Conservation (phyloP, 768 basidiomycete genomes). For the Boletus rubescentipes region DNA sequence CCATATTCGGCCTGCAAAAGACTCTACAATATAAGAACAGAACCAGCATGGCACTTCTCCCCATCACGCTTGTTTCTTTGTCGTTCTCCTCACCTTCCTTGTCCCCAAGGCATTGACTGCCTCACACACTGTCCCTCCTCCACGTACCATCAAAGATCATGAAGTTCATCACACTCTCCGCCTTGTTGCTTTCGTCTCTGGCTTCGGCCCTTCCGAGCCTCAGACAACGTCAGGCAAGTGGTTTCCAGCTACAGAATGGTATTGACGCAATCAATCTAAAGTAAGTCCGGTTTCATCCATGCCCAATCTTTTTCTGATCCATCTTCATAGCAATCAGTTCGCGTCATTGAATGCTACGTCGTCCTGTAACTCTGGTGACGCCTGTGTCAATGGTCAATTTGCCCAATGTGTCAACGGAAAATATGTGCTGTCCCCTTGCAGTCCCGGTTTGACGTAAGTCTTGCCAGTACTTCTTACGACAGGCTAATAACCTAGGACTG, state of each 20-base stretch:
- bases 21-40: constrained; percentile 20
- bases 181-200: constrained; percentile 26
- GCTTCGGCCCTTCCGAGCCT: constrained; percentile 38
- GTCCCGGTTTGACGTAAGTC: constrained; percentile 19
- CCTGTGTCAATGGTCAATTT: constrained; percentile 49
- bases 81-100: constrained; percentile 8
- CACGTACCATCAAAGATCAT: constrained; percentile 22
- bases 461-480: neutral
- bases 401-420: constrained; percentile 56
- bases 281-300: constrained; percentile 26
- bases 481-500: neutral
- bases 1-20: neutral
- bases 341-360: constrained; percentile 24
- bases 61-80: neutral
- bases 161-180: constrained; percentile 41
- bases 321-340: constrained; percentile 22
- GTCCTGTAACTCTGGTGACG: constrained; percentile 40
- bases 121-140: constrained; percentile 4
- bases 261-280: constrained; percentile 42
- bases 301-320: neutral
- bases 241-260: constrained; percentile 39
- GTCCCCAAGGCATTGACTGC: constrained; percentile 27
- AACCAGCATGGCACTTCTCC: neutral
- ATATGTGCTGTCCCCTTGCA: constrained; percentile 29
- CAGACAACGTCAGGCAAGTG: constrained; percentile 25